Percentiles rank a stretch among this genome's conserved stretches.
These are phyloP conservation scores for Wickerhamiella allomyrinae DNA, from an alignment of 805 yeast genomes.

Conservation along the genomic window DNA sequence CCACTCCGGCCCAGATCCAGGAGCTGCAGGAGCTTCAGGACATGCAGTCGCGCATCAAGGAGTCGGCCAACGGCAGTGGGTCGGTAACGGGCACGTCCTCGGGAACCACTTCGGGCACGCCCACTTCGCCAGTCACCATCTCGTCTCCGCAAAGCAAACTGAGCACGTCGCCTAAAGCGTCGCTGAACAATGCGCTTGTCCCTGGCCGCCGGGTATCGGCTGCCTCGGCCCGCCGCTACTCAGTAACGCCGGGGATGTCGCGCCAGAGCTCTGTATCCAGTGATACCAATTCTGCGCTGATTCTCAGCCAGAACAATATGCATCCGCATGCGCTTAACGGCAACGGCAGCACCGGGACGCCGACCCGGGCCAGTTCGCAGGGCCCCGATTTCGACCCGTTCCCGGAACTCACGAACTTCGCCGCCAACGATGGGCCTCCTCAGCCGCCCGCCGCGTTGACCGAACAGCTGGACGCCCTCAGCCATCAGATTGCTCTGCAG, in stretches of 20 bases:
- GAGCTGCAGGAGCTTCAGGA: conserved; percentile 18
- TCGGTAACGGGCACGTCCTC: conserved; percentile 1
- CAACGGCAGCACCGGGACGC: not conserved
- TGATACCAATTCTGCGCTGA: not conserved
- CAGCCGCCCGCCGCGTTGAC: not conserved
- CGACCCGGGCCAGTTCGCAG: too few species aligned
- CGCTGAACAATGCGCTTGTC: conserved; percentile 1
- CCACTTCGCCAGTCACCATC: not conserved
- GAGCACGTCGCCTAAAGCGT: not conserved
- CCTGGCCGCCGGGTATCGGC: conserved; percentile 1
- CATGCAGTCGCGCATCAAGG: conserved; percentile 17
- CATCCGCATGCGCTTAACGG: not conserved
- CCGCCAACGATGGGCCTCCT: not conserved
- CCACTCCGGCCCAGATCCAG: conserved; percentile 7
- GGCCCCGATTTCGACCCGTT: not conserved
- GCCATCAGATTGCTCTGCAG: conserved; percentile 5
- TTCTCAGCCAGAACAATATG: not conserved
- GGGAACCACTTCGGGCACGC: not conserved
- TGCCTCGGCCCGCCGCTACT: not conserved
- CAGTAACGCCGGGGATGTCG: not conserved
- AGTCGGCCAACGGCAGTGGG: not conserved
- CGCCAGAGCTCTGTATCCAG: not conserved
- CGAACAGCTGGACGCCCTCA: not conserved
- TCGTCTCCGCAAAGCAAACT: not conserved
- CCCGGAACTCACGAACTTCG: not conserved